phyloP scores from a whole-genome alignment of 2,329 filamentous ascomycete genomes.

The Penicillium sp. region DNA sequence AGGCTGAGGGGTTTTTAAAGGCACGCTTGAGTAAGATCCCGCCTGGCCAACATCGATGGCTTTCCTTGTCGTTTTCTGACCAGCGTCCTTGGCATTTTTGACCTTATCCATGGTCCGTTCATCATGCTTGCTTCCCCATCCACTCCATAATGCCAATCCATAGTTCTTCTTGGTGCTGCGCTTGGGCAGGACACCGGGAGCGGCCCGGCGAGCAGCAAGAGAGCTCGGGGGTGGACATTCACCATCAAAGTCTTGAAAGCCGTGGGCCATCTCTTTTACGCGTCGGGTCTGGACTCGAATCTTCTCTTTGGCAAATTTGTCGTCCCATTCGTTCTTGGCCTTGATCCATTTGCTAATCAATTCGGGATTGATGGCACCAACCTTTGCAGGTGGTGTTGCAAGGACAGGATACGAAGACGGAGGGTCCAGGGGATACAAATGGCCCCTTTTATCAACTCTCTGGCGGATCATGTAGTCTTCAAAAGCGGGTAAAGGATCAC shows the following conservation, averaged over 20 bases:
- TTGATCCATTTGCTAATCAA: constrained; percentile 79
- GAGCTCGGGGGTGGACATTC: constrained; percentile 81
- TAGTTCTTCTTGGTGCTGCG: constrained; percentile 52
- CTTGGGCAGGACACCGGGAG: constrained; percentile 26
- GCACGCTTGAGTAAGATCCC: constrained; percentile 19
- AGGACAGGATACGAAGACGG: constrained; percentile 61
- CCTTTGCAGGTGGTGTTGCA: constrained; percentile 55
- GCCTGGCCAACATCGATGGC: constrained; percentile 26
- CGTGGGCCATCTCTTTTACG: constrained; percentile 64
- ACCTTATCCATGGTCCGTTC: constrained; percentile 56
- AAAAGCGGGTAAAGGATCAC: constrained; percentile 75
- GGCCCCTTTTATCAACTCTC: constrained; percentile 70
- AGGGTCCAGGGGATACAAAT: constrained; percentile 61
- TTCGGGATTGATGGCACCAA: constrained; percentile 73
- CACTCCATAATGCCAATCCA: constrained; percentile 75
- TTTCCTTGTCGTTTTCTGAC: constrained; percentile 17
- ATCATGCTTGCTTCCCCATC: constrained; percentile 87
- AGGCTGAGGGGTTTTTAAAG: constrained; percentile 5
- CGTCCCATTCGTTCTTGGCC: constrained; percentile 67
- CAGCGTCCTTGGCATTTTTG: constrained; percentile 14
- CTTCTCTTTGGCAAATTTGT: constrained; percentile 63
- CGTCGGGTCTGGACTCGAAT: constrained; percentile 67
- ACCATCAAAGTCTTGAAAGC: constrained; percentile 65
- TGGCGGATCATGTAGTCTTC: constrained; percentile 87
- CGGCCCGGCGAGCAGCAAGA: constrained; percentile 61